Conservation (phyloP, 2,329 filamentous ascomycete genomes). For the Aspergillus melleus region DNA sequence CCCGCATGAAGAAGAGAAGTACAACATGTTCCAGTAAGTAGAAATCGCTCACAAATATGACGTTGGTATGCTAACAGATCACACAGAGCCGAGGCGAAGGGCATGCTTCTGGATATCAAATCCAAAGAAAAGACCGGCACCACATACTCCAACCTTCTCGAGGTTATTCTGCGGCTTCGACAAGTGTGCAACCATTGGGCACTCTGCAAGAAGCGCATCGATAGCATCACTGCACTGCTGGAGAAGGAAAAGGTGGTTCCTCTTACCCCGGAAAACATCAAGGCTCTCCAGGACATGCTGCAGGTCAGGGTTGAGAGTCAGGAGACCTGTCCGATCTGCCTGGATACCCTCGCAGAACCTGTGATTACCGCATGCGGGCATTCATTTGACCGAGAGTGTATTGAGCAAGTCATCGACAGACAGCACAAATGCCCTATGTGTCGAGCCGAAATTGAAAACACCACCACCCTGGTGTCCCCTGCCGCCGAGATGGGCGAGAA, state of each 20-base stretch:
- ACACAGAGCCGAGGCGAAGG: constrained; percentile 68
- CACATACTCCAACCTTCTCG: constrained; percentile 73
- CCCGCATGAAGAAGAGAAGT: constrained; percentile 72
- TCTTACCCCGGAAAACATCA: constrained; percentile 70
- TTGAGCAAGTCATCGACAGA: constrained; percentile 69
- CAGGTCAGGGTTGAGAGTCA: constrained; percentile 75
- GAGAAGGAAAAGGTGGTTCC: constrained; percentile 67
- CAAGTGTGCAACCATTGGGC: constrained; percentile 91
- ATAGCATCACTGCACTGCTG: constrained; percentile 68
- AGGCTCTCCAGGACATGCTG: constrained; percentile 71
- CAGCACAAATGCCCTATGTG: constrained; percentile 86
- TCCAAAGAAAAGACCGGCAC: constrained; percentile 48
- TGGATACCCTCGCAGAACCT: constrained; percentile 69
- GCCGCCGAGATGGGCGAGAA: constrained; percentile 57
- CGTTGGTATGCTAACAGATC: constrained; percentile 21
- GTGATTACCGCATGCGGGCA: constrained; percentile 87
- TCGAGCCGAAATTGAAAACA: constrained; percentile 64
- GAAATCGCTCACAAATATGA: neutral
- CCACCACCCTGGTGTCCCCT: constrained; percentile 65
- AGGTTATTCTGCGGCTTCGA: constrained; percentile 77
- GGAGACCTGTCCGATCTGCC: constrained; percentile 81
- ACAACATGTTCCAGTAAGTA: constrained; percentile 68
- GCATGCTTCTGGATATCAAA: constrained; percentile 64
- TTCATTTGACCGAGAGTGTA: constrained; percentile 72
- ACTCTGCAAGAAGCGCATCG: constrained; percentile 73